Evolutionary conservation across 2,329 filamentous ascomycete species (phyloP), one percentile per base, ranked within the genome.

Genomic region (Aschersonia sp.): DNA sequence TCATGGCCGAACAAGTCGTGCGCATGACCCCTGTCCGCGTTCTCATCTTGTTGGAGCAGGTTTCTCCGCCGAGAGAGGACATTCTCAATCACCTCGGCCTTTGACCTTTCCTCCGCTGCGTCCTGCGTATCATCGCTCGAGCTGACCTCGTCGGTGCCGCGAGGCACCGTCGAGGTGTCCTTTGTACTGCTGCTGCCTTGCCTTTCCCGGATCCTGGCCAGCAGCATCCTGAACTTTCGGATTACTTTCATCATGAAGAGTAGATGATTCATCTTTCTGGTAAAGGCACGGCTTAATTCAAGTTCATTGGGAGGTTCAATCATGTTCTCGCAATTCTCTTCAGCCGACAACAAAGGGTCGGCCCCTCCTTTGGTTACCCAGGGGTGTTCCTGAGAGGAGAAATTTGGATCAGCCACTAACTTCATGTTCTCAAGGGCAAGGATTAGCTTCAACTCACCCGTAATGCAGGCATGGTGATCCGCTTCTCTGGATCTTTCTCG

Each of bases 161-260:
- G 22, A 22, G 22, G 22, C 22, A 22, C 22, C 22, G 22, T 22
- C 22, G 22, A 22, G 11, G 46, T 30, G 29, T 9, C 10, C 30
- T 44, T 45, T n/a, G 45, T 30, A n/a, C 22, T 22, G 14, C 48
- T 46, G 14, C 46, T 50, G 29, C 46, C 50, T 22, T 54, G 58
- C 31, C 53, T 60, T 2, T 48, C 44, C 30, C 54, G 54, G 30
- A 58, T 60, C 31, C 55, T 58, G 9, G 54, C 57, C n/a, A 92
- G 67, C 7, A 94, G 71, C 46, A 76, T 69, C 62, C 94, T 96
- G 70, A 97, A 96, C 49, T 84, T 85, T 53, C 83, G 81, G 41
- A 94, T 90, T 4, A 89, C 92, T 76, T 87, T 92, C 72, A 97
- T 85, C 54, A 97, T 86, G 46, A 81, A 86, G 49, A 97, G 71